Evolutionary conservation across 371 early-diverging fungal species (phyloP), one percentile per base, ranked within the genome.

Genomic region (Apophysomyces sp.): DNA sequence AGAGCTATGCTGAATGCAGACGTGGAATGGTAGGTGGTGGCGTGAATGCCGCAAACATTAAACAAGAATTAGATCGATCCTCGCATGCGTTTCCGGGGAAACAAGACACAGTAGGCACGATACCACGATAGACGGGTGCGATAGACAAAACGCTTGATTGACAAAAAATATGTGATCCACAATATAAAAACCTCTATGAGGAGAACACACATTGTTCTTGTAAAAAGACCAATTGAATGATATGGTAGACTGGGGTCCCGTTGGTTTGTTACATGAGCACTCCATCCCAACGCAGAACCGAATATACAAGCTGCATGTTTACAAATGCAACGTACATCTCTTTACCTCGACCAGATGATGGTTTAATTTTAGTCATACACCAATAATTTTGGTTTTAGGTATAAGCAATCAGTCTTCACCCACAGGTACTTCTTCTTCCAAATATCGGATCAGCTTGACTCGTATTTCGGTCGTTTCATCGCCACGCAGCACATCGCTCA

Each of bases 371-470:
- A n/a, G n/a, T n/a, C n/a, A n/a, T n/a, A n/a, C n/a, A n/a, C n/a
- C n/a, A n/a, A n/a, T n/a, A n/a, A n/a, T n/a, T n/a, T n/a, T n/a
- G n/a, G n/a, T n/a, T n/a, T n/a, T n/a, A 9, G 49, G 27, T 44
- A 44, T 44, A 16, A 9, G 49, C 37, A 44, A 44, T 67, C 85
- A 97, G 63, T 97, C 97, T 67, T 98, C 98, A 27, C 90, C 89
- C 4, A 90, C 90, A 2, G 98, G 98, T 7, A 95, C 94, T 67
- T 97, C 95, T 74, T 98, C 98, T 56, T 98, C 98, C 60, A 98
- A 74, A 61, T 91, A 83, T 61, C 91, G 89, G 52, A 96, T 76
- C 27, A 98, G 73, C 65, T 88, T 91, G 30, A 98, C 90, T 24
- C 95, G 85, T 53, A 98, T 89, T 80, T 97, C 97, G 0, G 97